Evolutionary conservation across 2,329 filamentous ascomycete species (phyloP).

Genomic region (Whalleya microplaca): DNA sequence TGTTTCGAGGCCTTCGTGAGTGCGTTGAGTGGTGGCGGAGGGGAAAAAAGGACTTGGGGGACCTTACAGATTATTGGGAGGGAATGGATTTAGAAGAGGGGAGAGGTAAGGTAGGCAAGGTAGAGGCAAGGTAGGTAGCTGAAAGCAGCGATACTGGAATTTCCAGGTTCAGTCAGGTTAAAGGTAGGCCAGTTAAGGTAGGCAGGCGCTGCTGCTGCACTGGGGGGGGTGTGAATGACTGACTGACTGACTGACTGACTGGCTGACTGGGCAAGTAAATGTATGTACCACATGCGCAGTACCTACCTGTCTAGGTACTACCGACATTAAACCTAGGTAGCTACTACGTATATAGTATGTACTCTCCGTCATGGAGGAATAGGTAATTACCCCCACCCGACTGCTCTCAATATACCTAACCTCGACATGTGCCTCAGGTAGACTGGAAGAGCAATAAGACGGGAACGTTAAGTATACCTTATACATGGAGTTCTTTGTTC

Average conservation of each 20-base stretch:
- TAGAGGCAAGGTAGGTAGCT: slow-evolving; percentile 10
- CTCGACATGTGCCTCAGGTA: neutral
- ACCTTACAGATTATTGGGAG: slow-evolving; percentile 25
- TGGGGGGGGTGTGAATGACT: neutral
- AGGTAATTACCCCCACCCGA: no score
- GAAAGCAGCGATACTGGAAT: slow-evolving; percentile 28
- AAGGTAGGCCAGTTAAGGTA: slow-evolving; percentile 13
- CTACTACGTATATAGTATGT: no score
- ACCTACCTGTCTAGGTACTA: neutral
- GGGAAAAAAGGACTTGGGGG: slow-evolving; percentile 19
- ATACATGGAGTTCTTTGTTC: no score
- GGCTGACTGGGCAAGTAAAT: slow-evolving; percentile 7
- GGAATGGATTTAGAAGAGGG: no score
- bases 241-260: no score
- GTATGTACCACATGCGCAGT: neutral
- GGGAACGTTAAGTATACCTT: slow-evolving; percentile 13
- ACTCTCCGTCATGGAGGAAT: no score
- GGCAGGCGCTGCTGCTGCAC: no score
- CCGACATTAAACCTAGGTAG: no score
- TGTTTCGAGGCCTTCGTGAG: slow-evolving; percentile 45
- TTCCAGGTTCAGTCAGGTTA: slow-evolving; percentile 20
- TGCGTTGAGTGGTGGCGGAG: slow-evolving; percentile 28
- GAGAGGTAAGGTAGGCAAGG: slow-evolving; percentile 2
- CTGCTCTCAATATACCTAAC: neutral
- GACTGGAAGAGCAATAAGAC: slow-evolving; percentile 8